Evolutionary conservation across 352 stramenopile genomes (phyloP), one percentile per base, ranked within the genome.

Genomic region (Globisporangium megalacanthum): DNA sequence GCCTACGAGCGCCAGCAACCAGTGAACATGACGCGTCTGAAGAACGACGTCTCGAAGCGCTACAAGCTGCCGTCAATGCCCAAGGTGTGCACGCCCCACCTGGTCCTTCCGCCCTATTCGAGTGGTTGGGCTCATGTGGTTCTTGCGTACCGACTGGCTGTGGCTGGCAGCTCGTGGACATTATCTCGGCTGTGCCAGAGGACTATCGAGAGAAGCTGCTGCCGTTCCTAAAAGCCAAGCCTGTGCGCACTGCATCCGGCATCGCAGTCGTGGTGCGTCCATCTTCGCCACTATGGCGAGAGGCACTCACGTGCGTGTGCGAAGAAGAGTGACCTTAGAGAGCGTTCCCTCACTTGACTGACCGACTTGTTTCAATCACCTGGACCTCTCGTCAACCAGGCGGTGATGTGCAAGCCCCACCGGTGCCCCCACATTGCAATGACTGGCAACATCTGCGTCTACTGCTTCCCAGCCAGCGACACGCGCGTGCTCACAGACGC

Each of bases 381-480:
- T 49, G 31, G 15, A 6, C 33, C 45, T 37, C 33, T 42, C 20
- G 3, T 59, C 35, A 15, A 44, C n/a, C 58, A 83, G 69, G 95
- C 96, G 0, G 95, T 98, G 17, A 99, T 99, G 95, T 97, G 77
- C 70, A 99, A 99, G 68, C 96, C 95, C 3, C 96, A 99, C 73
- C 89, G 95, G n/a, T 99, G 96, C 73, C 95, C 96, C 6, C 96
- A 99, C 73, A 97, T 99, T 61, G 92, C 93, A 39, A 97, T 98
- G 75, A 99, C 94, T 0, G 94, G 94, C 42, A 97, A 97, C 65
- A 96, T 98, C 35, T 99, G 96, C 62, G 92, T 99, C 15, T 99
- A 98, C 65, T 59, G 52, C 52, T 57, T 57, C 41, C 52, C 52
- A 50, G 52, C 41, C 20, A 48, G 52, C 52, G 52, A 57, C 41